Evolutionary conservation across 768 basidiomycete species (phyloP), one percentile per base, ranked within the genome.

Genomic region (Lentinus brumalis): DNA sequence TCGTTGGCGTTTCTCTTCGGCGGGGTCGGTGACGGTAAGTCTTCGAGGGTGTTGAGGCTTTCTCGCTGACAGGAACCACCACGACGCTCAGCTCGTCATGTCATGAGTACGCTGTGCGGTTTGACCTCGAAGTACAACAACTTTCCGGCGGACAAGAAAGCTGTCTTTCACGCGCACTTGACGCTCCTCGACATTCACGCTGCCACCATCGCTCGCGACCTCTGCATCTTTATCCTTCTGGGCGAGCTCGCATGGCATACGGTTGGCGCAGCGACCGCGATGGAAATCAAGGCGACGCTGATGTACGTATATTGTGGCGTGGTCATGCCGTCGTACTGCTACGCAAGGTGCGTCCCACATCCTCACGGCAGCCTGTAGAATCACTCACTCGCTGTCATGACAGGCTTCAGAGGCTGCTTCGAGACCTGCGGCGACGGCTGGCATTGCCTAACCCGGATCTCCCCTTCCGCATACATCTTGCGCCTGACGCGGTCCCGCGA

Each of bases 21-120:
- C 30, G 65, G 58, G 21, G 62, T 66, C 16, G 65, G 65, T 15
- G 65, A 66, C 31, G 65, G 65, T 66, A 35, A 5, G 50, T 35
- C 1, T 35, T 51, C 26, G 15, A 11, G 31, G 39, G 7, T 30
- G 5, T 10, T 2, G 2, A 26, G n/a, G n/a, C n/a, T n/a, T n/a
- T n/a, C n/a, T n/a, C 21, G 21, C 21, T 26, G 21, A 26, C 21
- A 26, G 21, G 2, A 26, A 1, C 2, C 21, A 1, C 2, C 21
- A 26, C 21, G 21, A 26, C 2, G 1, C 21, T 26, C 39, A 58
- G 57, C 18, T 5, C 45, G 56, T 5, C 65, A 66, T 32, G 61
- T 56, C 16, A 54, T 63, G 26, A 53, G 40, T 7, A 56, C 59
- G 3, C 31, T 63, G 11, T 35, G 55, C 38, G 62, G 55, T 9